Percentiles rank a stretch among this genome's conserved stretches.
Conservation (phyloP, 208 protist species). For the Jaenimonas drosophilae region DNA sequence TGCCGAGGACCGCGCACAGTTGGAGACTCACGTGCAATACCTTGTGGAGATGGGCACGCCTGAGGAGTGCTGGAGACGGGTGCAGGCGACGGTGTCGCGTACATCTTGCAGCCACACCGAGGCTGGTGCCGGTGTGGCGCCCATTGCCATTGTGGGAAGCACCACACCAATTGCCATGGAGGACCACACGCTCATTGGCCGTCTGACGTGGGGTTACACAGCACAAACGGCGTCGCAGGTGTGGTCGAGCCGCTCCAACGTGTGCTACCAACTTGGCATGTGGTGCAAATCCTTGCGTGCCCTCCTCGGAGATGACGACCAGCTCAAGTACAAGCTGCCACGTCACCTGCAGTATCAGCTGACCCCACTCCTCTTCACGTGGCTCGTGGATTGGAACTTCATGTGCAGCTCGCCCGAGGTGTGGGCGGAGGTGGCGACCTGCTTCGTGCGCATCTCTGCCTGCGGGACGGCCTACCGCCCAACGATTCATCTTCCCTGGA, state of each 20-base stretch:
- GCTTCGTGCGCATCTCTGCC: conserved; percentile 3
- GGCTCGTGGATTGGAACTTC: conserved; percentile 47
- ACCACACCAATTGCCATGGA: too few species aligned
- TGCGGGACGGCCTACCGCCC: background rate
- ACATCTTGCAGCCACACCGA: background rate
- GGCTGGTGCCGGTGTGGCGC: too few species aligned
- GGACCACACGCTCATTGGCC: too few species aligned
- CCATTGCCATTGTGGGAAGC: too few species aligned
- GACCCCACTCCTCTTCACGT: conserved; percentile 52
- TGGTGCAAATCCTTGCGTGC: too few species aligned
- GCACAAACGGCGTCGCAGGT: too few species aligned
- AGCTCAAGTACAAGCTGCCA: conserved; percentile 15
- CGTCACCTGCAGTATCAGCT: conserved; percentile 26
- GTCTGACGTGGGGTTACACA: too few species aligned
- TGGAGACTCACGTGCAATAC: conserved; percentile 8
- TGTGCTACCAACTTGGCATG: too few species aligned
- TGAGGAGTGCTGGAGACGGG: conserved; percentile 4
- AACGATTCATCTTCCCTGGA: conserved; percentile 47
- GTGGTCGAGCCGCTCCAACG: too few species aligned
- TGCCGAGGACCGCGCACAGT: conserved; percentile 9
- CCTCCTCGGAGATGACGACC: background rate
- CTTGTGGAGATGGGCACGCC: conserved; percentile 17
- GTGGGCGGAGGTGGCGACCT: conserved; percentile 30
- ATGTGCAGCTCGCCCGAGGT: conserved; percentile 11
- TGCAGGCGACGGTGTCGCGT: background rate